phyloP scores from a whole-genome alignment of 345 rosid genomes.

The Moricandia arvensis region DNA sequence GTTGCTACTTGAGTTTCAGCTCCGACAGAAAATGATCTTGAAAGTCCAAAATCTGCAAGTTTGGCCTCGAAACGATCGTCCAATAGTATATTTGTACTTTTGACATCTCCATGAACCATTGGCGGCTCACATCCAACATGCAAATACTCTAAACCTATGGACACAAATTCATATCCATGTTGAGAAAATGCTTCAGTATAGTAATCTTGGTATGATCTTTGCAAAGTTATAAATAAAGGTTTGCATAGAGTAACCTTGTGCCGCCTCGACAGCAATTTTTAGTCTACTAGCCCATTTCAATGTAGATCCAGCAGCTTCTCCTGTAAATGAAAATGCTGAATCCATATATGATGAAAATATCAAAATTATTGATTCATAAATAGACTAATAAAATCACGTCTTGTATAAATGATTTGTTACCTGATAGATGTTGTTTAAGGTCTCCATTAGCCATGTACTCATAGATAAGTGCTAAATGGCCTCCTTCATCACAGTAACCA shows the following conservation, averaged over 20 bases:
- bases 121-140: conserved; percentile 51
- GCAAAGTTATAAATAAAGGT: not conserved
- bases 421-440: conserved; percentile 34
- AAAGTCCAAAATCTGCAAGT: conserved; percentile 50
- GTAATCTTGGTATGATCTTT: not conserved
- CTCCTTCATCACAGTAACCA: conserved; percentile 38
- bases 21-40: conserved; percentile 36
- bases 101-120: conserved; percentile 36
- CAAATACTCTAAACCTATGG: conserved; percentile 42
- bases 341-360: not conserved
- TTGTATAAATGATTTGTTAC: not conserved
- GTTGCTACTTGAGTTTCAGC: conserved; percentile 32
- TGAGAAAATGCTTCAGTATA: not conserved
- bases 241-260: conserved; percentile 12
- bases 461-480: conserved; percentile 39
- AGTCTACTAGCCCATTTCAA: conserved; percentile 31
- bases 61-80: conserved; percentile 43
- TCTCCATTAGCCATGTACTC: conserved; percentile 46
- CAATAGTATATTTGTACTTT: conserved; percentile 40
- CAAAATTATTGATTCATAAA: not conserved
- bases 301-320: conserved; percentile 1
- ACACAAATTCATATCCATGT: not conserved
- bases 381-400: not conserved
- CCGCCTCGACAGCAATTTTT: conserved; percentile 22
- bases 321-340: conserved; percentile 12